Percentiles rank a stretch among this genome's conserved stretches.
Evolutionary conservation across 331 rosid species (phyloP).

Genomic region (Dryas integrifolia): DNA sequence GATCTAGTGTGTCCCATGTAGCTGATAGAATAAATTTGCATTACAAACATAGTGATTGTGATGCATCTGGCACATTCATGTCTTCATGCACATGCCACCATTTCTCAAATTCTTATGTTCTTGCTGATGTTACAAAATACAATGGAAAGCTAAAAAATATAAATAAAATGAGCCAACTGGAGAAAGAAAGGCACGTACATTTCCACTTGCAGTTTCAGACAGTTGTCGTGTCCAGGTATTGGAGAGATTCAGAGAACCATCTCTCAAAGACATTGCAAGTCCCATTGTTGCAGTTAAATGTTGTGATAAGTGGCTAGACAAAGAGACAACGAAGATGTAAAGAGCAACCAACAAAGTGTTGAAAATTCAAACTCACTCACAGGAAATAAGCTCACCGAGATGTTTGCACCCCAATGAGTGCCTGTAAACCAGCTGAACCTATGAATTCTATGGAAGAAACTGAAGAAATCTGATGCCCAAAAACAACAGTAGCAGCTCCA

Average conservation of each 20-base stretch:
- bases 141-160: not conserved
- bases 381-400: constrained; percentile 58
- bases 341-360: constrained; percentile 16
- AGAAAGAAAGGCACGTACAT: constrained; percentile 46
- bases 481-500: constrained; percentile 76
- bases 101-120: not conserved
- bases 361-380: constrained; percentile 11
- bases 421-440: constrained; percentile 81
- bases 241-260: constrained; percentile 85
- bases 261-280: constrained; percentile 68
- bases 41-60: not conserved
- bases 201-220: constrained; percentile 73
- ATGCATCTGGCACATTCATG: not conserved
- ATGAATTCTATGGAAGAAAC: constrained; percentile 68
- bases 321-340: constrained; percentile 23
- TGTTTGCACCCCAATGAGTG: constrained; percentile 76
- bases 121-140: not conserved
- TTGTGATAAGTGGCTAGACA: constrained; percentile 57
- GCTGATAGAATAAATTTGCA: not conserved
- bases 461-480: constrained; percentile 70
- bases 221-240: constrained; percentile 91
- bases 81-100: not conserved
- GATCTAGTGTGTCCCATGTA: not conserved
- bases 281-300: constrained; percentile 89
- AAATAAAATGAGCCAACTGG: constrained; percentile 6